A percentile compares a stretch with the other conserved stretches of the same genome.
phyloP scores from a whole-genome alignment of 768 basidiomycete species.

The Leccinum rimulosum region DNA sequence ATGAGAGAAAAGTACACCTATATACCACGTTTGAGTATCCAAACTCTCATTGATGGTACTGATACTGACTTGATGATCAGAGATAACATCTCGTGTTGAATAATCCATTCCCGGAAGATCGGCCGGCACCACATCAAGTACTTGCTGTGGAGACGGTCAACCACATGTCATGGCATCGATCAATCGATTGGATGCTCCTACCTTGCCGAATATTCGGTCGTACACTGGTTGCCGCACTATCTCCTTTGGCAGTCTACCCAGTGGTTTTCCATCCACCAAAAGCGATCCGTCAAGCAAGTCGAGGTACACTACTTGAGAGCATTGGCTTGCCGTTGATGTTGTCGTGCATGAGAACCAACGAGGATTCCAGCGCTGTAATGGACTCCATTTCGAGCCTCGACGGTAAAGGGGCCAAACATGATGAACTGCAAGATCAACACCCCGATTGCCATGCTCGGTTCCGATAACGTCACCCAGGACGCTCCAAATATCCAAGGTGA shows the following conservation, averaged over 20 bases:
- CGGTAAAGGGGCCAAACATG: background rate
- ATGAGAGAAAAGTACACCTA: slow-evolving; percentile 26
- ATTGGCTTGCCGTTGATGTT: background rate
- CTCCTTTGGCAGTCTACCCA: slow-evolving; percentile 21
- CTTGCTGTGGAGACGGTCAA: slow-evolving; percentile 13
- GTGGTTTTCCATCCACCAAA: slow-evolving; percentile 22
- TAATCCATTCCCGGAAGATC: slow-evolving; percentile 26
- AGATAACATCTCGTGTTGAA: slow-evolving; percentile 16
- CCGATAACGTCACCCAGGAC: slow-evolving; percentile 6
- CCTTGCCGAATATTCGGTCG: slow-evolving; percentile 19
- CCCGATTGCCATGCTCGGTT: background rate
- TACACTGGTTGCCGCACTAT: slow-evolving; percentile 21
- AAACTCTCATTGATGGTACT: background rate
- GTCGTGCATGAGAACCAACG: slow-evolving; percentile 23
- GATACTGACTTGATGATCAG: slow-evolving; percentile 17
- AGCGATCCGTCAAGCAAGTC: slow-evolving; percentile 26
- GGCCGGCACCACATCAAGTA: slow-evolving; percentile 17
- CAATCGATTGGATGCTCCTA: background rate
- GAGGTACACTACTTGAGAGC: slow-evolving; percentile 21
- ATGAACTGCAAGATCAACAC: slow-evolving; percentile 17
- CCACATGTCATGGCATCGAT: background rate
- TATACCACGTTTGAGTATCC: background rate
- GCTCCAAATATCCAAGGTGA: background rate
- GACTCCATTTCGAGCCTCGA: background rate
- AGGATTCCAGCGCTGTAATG: background rate